Conservation (phyloP, 768 basidiomycete genomes). For the Galerina sulciceps region DNA sequence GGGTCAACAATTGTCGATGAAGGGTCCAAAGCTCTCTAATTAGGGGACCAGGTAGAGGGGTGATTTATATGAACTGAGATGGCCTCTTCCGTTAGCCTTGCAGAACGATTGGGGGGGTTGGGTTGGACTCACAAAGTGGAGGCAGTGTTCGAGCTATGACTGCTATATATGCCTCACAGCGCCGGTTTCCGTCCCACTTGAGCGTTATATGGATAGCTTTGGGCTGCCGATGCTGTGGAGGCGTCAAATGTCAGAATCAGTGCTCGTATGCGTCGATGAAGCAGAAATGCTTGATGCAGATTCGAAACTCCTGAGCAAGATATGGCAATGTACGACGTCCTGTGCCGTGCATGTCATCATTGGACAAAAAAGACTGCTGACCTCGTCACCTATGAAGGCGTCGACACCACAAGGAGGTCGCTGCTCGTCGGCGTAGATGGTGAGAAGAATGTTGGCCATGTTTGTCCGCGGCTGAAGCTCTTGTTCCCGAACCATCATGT, state of each 20-base stretch:
- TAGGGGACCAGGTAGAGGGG: too few species aligned
- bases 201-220: background rate
- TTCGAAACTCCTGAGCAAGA: background rate
- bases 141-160: slow-evolving; percentile 1
- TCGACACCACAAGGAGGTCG: background rate
- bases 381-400: background rate
- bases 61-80: too few species aligned
- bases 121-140: too few species aligned
- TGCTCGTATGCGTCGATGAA: too few species aligned
- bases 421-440: slow-evolving; percentile 25
- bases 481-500: slow-evolving; percentile 8
- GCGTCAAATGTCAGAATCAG: background rate
- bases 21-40: too few species aligned
- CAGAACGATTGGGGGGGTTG: too few species aligned
- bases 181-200: background rate
- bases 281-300: background rate
- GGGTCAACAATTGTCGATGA: too few species aligned
- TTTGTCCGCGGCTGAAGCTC: slow-evolving; percentile 13
- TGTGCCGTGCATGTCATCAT: background rate
- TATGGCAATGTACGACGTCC: background rate
- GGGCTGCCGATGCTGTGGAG: background rate
- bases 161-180: background rate
- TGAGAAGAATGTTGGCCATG: slow-evolving; percentile 25
- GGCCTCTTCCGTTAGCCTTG: too few species aligned
- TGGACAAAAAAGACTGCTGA: background rate